Evolutionary conservation across 805 yeast genomes (phyloP).

Genomic region (Starmera quercuum): DNA sequence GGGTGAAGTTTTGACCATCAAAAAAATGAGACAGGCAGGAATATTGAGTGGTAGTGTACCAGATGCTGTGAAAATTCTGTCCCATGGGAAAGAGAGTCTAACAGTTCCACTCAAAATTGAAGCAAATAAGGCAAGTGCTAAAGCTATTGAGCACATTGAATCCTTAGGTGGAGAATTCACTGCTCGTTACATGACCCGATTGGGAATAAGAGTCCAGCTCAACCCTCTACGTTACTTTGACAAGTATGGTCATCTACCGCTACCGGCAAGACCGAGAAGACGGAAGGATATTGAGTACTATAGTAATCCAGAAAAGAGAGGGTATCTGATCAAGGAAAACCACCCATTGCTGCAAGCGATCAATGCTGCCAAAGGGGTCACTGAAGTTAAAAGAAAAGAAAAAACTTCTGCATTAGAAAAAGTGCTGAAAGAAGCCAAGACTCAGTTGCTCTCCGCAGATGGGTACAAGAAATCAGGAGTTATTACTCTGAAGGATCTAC

Average conservation of each 20-base stretch:
- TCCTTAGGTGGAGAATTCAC: conserved; percentile 65
- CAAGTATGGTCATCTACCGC: conserved; percentile 73
- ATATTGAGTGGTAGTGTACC: conserved; percentile 61
- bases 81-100: conserved; percentile 45
- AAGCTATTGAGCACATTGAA: conserved; percentile 71
- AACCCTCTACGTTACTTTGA: conserved; percentile 62
- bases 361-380: conserved; percentile 9
- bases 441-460: not conserved
- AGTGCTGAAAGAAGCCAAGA: conserved; percentile 5
- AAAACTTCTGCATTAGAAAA: conserved; percentile 5
- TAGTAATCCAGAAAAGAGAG: conserved; percentile 62
- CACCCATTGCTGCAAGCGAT: conserved; percentile 16
- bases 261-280: conserved; percentile 78
- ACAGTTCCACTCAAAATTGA: conserved; percentile 67
- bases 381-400: conserved; percentile 4
- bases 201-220: conserved; percentile 69
- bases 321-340: conserved; percentile 51
- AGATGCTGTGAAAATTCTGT: conserved; percentile 80
- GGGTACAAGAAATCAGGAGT: conserved; percentile 8
- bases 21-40: conserved; percentile 68
- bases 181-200: conserved; percentile 59
- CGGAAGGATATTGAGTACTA: conserved; percentile 77
- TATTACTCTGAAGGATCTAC: conserved; percentile 7
- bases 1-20: conserved; percentile 66
- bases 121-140: conserved; percentile 71